Evolutionary conservation across 2,329 filamentous ascomycete genomes (phyloP), one percentile per base, ranked within the genome.

Genomic region (Colletotrichum lentis): DNA sequence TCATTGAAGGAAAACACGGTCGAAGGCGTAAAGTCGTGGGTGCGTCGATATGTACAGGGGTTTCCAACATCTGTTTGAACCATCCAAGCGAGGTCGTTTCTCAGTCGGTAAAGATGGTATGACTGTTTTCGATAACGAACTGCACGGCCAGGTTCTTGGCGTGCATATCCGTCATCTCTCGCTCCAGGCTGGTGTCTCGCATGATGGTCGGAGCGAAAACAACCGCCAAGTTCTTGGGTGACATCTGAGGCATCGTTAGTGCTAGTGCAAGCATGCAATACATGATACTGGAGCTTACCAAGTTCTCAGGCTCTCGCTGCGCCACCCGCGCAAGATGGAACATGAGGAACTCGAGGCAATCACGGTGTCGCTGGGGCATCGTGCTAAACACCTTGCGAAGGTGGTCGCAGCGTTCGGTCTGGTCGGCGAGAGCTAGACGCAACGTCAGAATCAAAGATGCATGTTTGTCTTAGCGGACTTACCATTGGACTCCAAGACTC

Each of bases 121-220:
- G 87, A 77, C 91, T 94, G 78, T 97, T 91, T 77, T 98, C 95
- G 72, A 98, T 91, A 76, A 99, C 85, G 74, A 96, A 97, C 80
- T 97, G 94, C 72, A 98, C 90, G 6, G 93, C 93, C 71, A 91
- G 86, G 73, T 97, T 97, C 85, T 98, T 97, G 73, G 90, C 87
- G 77, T 96, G 92, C 85, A 97, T 97, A 77, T 99, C 96, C 37
- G 90, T 95, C 89, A 99, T 96, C 79, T 99, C 96, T 69, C 94
- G 90, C 78, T 97, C 93, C 69, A 98, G 87, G 74, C 91, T 95
- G 76, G 90, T 86, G 64, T 96, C 94, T 73, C 95, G 88, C 93
- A 99, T 97, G 73, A 99, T 96, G 1, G 96, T 99, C 8, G 96
- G 96, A 10, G 96, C 96, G 77, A 99, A 99, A 44, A 99, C 96